phyloP scores from a whole-genome alignment of 305 asterid genomes.

The Solanum hybrid region DNA sequence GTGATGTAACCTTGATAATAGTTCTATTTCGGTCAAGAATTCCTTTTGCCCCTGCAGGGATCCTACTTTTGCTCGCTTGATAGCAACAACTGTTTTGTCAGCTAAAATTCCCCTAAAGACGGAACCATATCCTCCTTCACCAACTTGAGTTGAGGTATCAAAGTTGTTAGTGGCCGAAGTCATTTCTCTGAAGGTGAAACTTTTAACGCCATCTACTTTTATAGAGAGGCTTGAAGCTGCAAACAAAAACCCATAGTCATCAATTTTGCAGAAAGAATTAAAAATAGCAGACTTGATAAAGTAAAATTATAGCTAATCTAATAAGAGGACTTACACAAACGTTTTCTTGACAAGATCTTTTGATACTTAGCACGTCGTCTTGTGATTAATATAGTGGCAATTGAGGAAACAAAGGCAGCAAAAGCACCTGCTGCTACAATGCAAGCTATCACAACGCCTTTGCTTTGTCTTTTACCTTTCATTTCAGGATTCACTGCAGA shows the following conservation, averaged over 20 bases:
- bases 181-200: constrained; percentile 36
- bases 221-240: constrained; percentile 35
- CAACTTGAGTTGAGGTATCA: constrained; percentile 29
- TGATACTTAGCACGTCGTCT: constrained; percentile 16
- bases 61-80: constrained; percentile 42
- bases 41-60: constrained; percentile 43
- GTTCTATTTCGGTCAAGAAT: constrained; percentile 42
- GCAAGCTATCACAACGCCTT: constrained; percentile 16
- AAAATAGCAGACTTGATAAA: neutral
- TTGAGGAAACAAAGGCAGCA: constrained; percentile 19
- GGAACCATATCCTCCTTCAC: constrained; percentile 45
- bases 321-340: constrained; percentile 21
- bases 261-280: neutral
- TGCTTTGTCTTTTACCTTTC: constrained; percentile 13
- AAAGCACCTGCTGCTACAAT: constrained; percentile 20
- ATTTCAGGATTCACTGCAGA: constrained; percentile 23
- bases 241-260: neutral
- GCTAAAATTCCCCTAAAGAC: constrained; percentile 31
- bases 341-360: constrained; percentile 17
- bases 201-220: constrained; percentile 36
- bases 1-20: constrained; percentile 43
- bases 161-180: constrained; percentile 28
- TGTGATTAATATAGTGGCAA: constrained; percentile 18
- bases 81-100: constrained; percentile 30
- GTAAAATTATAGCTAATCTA: neutral